Percentiles rank a stretch among this genome's conserved stretches.
These are phyloP conservation scores for Hypoxylon sp. DNA, from an alignment of 2,329 filamentous ascomycete species.

Conservation along the genomic window DNA sequence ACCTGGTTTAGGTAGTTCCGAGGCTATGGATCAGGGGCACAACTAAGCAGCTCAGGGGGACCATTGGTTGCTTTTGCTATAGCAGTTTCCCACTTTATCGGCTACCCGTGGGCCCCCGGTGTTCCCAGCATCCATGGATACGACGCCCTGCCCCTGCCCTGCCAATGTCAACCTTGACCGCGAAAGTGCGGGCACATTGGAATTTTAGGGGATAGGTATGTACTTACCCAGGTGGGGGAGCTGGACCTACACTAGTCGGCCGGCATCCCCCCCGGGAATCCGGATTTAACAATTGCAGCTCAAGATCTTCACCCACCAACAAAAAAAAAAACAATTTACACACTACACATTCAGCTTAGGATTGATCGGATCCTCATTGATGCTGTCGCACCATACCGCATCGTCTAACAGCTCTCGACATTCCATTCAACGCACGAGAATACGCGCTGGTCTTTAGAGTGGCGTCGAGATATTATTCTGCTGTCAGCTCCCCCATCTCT, in stretches of 20 bases:
- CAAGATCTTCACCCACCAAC: slow-evolving; percentile 30
- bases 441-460: neutral
- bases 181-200: slow-evolving; percentile 3
- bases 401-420: neutral
- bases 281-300: slow-evolving; percentile 31
- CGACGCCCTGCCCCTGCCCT: neutral
- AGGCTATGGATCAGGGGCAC: slow-evolving; percentile 40
- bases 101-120: slow-evolving; percentile 1
- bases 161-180: neutral
- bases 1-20: slow-evolving; percentile 35
- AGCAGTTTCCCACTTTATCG: slow-evolving; percentile 20
- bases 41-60: slow-evolving; percentile 24
- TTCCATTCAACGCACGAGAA: slow-evolving; percentile 1
- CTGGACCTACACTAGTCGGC: slow-evolving; percentile 8
- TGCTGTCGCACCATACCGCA: slow-evolving; percentile 2
- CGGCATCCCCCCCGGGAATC: slow-evolving; percentile 13
- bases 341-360: slow-evolving; percentile 13
- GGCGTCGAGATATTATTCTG: neutral
- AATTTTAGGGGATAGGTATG: neutral
- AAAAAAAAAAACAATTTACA: slow-evolving; percentile 24
- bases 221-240: neutral
- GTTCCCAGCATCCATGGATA: neutral
- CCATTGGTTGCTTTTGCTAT: slow-evolving; percentile 14
- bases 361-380: slow-evolving; percentile 1
- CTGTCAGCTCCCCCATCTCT: slow-evolving; percentile 4